phyloP scores from a whole-genome alignment of 1,284 basidiomycete genomes.

The Stereum hirsutum region DNA sequence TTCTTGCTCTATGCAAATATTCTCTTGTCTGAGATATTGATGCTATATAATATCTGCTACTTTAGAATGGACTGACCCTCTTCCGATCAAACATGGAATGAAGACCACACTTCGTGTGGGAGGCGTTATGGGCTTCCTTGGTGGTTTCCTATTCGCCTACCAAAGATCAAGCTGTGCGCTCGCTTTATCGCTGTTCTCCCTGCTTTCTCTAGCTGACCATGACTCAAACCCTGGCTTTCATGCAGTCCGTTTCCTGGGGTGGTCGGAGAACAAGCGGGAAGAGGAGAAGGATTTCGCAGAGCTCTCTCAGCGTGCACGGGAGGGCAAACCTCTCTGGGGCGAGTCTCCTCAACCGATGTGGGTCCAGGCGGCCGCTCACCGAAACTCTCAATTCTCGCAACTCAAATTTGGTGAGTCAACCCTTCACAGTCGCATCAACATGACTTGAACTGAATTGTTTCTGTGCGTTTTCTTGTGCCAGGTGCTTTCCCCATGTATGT shows the following conservation, averaged over 20 bases:
- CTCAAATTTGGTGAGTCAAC: conserved; percentile 77
- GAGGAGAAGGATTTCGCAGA: conserved; percentile 70
- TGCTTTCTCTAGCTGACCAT: background rate
- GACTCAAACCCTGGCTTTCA: background rate
- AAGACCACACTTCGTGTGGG: conserved; percentile 33
- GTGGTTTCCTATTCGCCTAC: conserved; percentile 92
- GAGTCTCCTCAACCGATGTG: conserved; percentile 76
- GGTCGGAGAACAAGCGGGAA: conserved; percentile 87
- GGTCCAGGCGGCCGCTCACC: conserved; percentile 83
- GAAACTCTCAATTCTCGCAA: conserved; percentile 91
- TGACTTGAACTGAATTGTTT: background rate
- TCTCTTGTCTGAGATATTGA: too few relatives aligned
- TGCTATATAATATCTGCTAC: too few relatives aligned
- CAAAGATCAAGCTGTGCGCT: conserved; percentile 78
- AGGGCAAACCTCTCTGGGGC: conserved; percentile 82
- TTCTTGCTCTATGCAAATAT: too few relatives aligned
- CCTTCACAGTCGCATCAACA: background rate
- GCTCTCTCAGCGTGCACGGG: conserved; percentile 57
- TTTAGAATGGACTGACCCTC: conserved; percentile 37
- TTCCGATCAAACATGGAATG: conserved; percentile 29
- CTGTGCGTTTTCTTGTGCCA: conserved; percentile 20
- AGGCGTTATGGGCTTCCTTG: conserved; percentile 62
- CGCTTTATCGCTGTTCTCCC: background rate
- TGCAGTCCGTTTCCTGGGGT: conserved; percentile 98
- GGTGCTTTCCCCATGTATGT: conserved; percentile 63